Base-by-base conservation (phyloP, 768 basidiomycete species). In the Boletus tylopilopsis region DNA sequence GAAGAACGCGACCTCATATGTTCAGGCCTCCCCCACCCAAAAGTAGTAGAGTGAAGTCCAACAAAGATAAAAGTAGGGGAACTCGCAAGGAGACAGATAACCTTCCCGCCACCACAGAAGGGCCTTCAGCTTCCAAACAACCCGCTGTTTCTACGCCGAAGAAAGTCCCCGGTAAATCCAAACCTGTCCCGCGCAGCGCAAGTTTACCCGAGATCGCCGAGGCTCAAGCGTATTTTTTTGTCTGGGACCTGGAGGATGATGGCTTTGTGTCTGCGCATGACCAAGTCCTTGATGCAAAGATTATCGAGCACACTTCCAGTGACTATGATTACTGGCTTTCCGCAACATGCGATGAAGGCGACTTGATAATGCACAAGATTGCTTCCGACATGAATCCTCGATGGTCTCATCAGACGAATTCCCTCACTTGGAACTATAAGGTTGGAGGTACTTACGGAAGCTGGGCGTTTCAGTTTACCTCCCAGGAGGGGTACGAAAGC, bases 371-470 rank as follows among this genome's bases (percentile, higher is more conserved):
- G 22, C 90, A 92, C 69, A 72, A 71, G 54, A 76, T 92, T 43
- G 66, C 73, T 19, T 71, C 79, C 5, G 77, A 85, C 33, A 85
- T 89, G 81, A 91, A 88, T 58, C 82, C 83, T 58, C 76, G 77
- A 30, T 85, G 80, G 76, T 78, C 84, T 6, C 66, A 68, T 27
- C 78, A 76, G 49, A 76, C 82, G 64, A 64, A 68, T 40, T 88
- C 94, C 4, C 76, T 97, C 59, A 94, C 94, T 25, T 98, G 96
- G 90, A 95, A 94, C 56, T 76, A 91, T 64, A 63, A 78, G 35
- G 73, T 74, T 34, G 76, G 75, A n/a, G 75, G 76, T 24, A 68
- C 68, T 21, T 77, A 81, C 54, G 80, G 76, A 58, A 89, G 91
- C 47, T 98, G 94, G 92, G 82, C 90, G 21, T 76, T 97, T 53